Evolutionary conservation across 73 alveolate species (phyloP).

Genomic region (Paramecium sonneborni): DNA sequence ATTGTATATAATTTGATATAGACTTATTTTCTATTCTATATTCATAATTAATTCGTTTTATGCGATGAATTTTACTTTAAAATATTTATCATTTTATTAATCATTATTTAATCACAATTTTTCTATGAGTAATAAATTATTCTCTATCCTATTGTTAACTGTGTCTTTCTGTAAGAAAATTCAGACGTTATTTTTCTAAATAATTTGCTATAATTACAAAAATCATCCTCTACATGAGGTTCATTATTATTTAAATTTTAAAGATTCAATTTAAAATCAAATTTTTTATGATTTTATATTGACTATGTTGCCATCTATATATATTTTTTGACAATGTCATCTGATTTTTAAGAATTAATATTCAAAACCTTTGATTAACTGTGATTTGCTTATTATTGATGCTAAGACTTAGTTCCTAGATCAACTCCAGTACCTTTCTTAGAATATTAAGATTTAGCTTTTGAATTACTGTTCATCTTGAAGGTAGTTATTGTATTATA

Average conservation of each 20-base stretch:
- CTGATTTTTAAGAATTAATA: conserved; percentile 38
- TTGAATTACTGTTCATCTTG: background rate
- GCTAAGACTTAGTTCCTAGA: background rate
- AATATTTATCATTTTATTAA: background rate
- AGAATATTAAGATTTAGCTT: conserved; percentile 21
- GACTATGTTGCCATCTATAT: conserved; percentile 5
- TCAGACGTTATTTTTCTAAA: background rate
- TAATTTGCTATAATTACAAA: background rate
- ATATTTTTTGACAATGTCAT: conserved; percentile 48
- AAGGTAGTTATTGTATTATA: background rate
- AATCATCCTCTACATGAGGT: background rate
- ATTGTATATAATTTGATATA: background rate
- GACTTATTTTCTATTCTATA: background rate
- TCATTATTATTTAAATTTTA: conserved; percentile 26
- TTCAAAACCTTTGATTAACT: conserved; percentile 16
- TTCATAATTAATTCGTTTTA: background rate
- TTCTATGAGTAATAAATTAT: conserved; percentile 39
- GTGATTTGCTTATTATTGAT: background rate
- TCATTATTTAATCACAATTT: conserved; percentile 49
- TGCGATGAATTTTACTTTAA: background rate
- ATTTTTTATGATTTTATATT: background rate
- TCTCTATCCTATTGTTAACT: background rate
- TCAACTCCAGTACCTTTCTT: background rate
- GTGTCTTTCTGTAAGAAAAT: conserved; percentile 42
- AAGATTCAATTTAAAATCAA: conserved; percentile 54